A percentile compares a stretch with the other conserved stretches of the same genome.
Conservation (phyloP, 768 basidiomycete genomes). For the Cystoderma amianthinum region DNA sequence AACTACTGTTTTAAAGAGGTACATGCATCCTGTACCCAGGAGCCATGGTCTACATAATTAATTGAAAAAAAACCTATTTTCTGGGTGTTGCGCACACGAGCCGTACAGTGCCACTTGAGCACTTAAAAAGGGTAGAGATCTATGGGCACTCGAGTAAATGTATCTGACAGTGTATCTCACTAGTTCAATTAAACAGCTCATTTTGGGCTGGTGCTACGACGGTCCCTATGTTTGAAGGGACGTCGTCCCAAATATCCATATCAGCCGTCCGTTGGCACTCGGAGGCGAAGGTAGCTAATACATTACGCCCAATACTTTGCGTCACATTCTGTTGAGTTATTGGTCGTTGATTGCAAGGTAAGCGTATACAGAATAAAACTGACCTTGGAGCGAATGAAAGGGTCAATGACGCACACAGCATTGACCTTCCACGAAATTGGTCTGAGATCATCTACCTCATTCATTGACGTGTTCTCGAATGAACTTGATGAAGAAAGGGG, state of each 20-base stretch:
- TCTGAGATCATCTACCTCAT: background rate
- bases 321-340: conserved; percentile 11
- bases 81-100: too few relatives aligned
- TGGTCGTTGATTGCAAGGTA: background rate
- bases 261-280: background rate
- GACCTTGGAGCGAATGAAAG: conserved; percentile 33
- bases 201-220: too few relatives aligned
- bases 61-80: too few relatives aligned
- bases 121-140: too few relatives aligned
- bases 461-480: background rate
- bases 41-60: too few relatives aligned
- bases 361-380: background rate
- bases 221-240: background rate
- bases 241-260: background rate
- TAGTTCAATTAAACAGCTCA: too few relatives aligned
- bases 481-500: background rate
- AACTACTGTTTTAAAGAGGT: too few relatives aligned
- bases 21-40: too few relatives aligned
- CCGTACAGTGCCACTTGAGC: too few relatives aligned
- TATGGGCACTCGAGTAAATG: too few relatives aligned
- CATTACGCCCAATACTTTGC: background rate
- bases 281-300: background rate
- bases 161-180: too few relatives aligned
- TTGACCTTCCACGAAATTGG: background rate
- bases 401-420: conserved; percentile 8